Evolutionary conservation across 1,284 basidiomycete genomes (phyloP).

Genomic region (Sanguinoderma infundibulare): DNA sequence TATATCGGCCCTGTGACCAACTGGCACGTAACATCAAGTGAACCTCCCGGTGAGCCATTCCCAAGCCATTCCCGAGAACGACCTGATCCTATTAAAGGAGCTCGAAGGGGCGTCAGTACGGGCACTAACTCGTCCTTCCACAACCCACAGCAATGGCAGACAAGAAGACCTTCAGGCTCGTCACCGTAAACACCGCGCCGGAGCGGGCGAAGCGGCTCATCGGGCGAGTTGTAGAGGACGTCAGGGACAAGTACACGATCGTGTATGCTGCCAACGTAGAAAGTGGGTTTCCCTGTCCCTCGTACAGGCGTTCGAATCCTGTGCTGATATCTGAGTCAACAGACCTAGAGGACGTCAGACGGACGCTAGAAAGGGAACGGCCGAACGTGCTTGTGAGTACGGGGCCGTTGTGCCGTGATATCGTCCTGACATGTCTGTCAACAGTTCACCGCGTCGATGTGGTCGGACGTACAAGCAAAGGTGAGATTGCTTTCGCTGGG

Average conservation of each 20-base stretch:
- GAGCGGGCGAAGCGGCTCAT: constrained; percentile 30
- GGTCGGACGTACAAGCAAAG: constrained; percentile 27
- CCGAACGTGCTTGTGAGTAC: constrained; percentile 25
- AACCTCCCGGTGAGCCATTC: too few species aligned
- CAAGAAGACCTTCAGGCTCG: constrained; percentile 15
- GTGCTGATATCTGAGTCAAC: neutral
- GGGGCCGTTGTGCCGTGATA: neutral
- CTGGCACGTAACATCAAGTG: too few species aligned
- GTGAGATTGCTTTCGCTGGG: constrained; percentile 5
- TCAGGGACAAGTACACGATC: constrained; percentile 27
- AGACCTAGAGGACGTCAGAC: constrained; percentile 26
- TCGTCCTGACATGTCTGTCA: neutral
- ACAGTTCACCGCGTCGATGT: constrained; percentile 32
- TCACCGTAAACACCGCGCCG: constrained; percentile 31
- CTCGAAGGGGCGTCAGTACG: too few species aligned
- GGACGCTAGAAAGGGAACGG: constrained; percentile 22
- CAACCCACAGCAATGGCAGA: constrained; percentile 3
- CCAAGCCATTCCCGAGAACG: too few species aligned
- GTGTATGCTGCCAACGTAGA: constrained; percentile 26
- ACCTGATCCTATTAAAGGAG: too few species aligned
- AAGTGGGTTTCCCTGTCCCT: constrained; percentile 13
- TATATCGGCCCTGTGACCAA: too few species aligned
- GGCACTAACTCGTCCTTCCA: too few species aligned
- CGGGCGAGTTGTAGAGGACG: constrained; percentile 27
- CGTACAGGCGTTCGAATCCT: neutral